Percentiles rank a stretch among this genome's conserved stretches.
Evolutionary conservation across 75 land plant genomes (phyloP).

Genomic region (Adiantum capillusveneris): DNA sequence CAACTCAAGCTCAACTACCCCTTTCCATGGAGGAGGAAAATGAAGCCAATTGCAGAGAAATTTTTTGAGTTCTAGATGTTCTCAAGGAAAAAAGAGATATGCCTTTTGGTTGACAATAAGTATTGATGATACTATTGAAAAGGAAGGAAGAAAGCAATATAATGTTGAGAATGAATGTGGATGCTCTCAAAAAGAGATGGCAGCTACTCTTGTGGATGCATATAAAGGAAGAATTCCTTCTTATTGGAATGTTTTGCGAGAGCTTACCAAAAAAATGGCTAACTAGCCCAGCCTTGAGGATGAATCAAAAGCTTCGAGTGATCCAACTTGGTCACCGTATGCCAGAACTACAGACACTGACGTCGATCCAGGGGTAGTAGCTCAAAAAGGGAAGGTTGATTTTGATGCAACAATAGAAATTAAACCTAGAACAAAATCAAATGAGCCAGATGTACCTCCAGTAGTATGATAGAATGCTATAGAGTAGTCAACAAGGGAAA

Average conservation of each 20-base stretch:
- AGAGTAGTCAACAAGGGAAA: too few relatives aligned
- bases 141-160: slow-evolving; percentile 55
- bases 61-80: too few relatives aligned
- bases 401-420: slow-evolving; percentile 94
- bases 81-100: too few relatives aligned
- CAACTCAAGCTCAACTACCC: too few relatives aligned
- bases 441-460: slow-evolving; percentile 52
- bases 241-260: slow-evolving; percentile 51
- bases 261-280: slow-evolving; percentile 78
- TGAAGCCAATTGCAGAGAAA: too few relatives aligned
- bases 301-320: slow-evolving; percentile 27
- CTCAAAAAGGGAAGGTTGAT: slow-evolving; percentile 71
- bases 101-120: slow-evolving; percentile 72
- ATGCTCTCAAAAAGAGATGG: slow-evolving; percentile 77
- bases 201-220: slow-evolving; percentile 67
- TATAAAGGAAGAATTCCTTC: slow-evolving; percentile 81
- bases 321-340: slow-evolving; percentile 56
- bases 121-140: slow-evolving; percentile 90
- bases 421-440: slow-evolving; percentile 31
- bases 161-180: slow-evolving; percentile 65
- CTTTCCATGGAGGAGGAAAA: too few relatives aligned
- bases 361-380: slow-evolving; percentile 68
- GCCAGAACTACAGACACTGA: slow-evolving; percentile 85
- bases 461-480: too few relatives aligned
- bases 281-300: slow-evolving; percentile 84